Conservation (phyloP, 208 protist species). For the Acanthamoeba healyi region DNA sequence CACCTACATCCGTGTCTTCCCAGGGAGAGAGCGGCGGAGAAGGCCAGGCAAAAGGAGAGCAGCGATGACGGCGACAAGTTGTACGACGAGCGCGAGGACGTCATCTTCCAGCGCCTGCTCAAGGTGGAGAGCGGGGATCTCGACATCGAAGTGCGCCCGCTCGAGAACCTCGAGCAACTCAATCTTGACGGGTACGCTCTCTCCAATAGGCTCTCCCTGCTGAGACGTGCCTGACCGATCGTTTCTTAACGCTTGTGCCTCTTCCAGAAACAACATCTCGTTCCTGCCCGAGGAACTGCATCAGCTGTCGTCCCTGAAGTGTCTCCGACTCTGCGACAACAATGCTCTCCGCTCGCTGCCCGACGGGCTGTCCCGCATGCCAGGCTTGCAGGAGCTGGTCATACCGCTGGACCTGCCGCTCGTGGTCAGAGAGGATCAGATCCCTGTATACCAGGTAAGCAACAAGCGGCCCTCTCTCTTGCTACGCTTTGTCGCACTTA, state of each 20-base stretch:
- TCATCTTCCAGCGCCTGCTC: not conserved
- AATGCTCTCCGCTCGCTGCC: not conserved
- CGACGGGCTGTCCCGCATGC: not conserved
- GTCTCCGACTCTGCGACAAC: not conserved
- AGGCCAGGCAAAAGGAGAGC: too few relatives aligned
- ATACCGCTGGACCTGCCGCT: not conserved
- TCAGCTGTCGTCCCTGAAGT: not conserved
- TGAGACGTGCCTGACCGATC: too few relatives aligned
- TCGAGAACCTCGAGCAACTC: not conserved
- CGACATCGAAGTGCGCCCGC: constrained; percentile 12
- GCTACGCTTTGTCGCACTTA: too few relatives aligned
- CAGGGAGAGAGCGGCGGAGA: too few relatives aligned
- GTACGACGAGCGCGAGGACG: not conserved
- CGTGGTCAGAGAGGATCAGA: not conserved
- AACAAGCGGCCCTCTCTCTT: too few relatives aligned
- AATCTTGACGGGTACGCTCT: constrained; percentile 7
- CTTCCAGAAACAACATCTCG: not conserved
- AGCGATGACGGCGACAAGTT: not conserved
- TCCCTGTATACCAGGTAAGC: not conserved
- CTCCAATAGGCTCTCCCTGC: too few relatives aligned
- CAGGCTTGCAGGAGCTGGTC: not conserved
- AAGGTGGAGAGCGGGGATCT: constrained; percentile 10
- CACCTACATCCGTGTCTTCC: too few relatives aligned
- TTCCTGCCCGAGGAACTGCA: not conserved
- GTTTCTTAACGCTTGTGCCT: too few relatives aligned